Conservation (phyloP, 2,329 filamentous ascomycete species). For the Aureobasidium melanogenum region DNA sequence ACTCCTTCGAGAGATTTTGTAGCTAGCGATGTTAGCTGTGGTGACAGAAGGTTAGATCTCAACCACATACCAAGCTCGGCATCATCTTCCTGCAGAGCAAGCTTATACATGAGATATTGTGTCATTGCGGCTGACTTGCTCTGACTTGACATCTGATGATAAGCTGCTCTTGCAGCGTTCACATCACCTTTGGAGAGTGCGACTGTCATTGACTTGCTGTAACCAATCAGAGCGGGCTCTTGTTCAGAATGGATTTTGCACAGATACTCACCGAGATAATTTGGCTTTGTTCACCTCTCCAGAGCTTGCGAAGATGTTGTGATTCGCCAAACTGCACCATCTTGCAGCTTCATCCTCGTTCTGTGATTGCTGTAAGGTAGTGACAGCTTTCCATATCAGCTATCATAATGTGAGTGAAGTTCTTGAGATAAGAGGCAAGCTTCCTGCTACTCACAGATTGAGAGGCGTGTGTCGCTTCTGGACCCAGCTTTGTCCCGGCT, state of each 20-base stretch:
- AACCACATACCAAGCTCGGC: conserved; percentile 32
- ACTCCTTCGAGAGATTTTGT: conserved; percentile 55
- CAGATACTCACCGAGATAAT: conserved; percentile 45
- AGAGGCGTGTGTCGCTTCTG: conserved; percentile 55
- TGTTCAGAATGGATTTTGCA: background rate
- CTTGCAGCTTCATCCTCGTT: conserved; percentile 43
- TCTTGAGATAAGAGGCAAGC: background rate
- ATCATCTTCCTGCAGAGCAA: conserved; percentile 54
- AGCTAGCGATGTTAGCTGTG: conserved; percentile 25
- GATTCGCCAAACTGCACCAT: conserved; percentile 66
- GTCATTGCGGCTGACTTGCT: conserved; percentile 56
- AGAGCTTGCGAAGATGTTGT: conserved; percentile 56
- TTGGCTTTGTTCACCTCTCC: conserved; percentile 60
- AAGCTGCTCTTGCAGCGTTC: conserved; percentile 45
- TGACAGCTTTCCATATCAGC: conserved; percentile 73
- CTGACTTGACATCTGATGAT: conserved; percentile 50
- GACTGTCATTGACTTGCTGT: conserved; percentile 58
- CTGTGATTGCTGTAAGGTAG: conserved; percentile 46
- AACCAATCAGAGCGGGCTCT: background rate
- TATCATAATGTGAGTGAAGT: background rate
- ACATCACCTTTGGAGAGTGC: conserved; percentile 52
- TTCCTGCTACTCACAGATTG: conserved; percentile 38
- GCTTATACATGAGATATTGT: conserved; percentile 66
- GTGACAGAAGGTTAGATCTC: background rate
- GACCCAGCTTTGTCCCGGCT: conserved; percentile 39